These are phyloP conservation scores for Cicer arietinum DNA, from an alignment of 306 rosid genomes.

Conservation along the genomic window DNA sequence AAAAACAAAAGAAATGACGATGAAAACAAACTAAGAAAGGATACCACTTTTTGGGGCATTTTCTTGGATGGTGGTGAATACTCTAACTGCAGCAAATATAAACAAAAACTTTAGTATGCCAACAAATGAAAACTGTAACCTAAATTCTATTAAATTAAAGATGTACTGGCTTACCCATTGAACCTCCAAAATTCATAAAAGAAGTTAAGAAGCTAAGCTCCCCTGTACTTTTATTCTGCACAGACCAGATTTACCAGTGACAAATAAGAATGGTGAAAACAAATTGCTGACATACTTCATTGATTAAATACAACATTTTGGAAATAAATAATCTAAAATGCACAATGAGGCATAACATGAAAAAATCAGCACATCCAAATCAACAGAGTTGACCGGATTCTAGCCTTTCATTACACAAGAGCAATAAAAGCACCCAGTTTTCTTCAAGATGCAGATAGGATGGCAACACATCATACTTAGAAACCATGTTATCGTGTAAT, in stretches of 20 bases:
- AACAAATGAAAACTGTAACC: conserved; percentile 32
- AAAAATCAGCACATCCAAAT: conserved; percentile 37
- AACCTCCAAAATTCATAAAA: conserved; percentile 89
- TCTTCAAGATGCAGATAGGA: conserved; percentile 27
- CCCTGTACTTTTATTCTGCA: conserved; percentile 93
- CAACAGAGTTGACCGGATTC: conserved; percentile 33
- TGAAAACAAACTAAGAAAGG: conserved; percentile 44
- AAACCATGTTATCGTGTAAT: conserved; percentile 25
- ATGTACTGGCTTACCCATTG: conserved; percentile 70
- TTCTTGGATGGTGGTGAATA: conserved; percentile 94
- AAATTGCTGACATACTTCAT: conserved; percentile 33
- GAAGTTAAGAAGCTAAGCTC: conserved; percentile 97
- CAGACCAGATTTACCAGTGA: conserved; percentile 46
- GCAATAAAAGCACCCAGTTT: conserved; percentile 35
- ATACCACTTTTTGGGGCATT: conserved; percentile 86
- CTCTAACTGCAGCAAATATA: conserved; percentile 73
- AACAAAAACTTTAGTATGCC: conserved; percentile 17
- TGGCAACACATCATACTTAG: conserved; percentile 21
- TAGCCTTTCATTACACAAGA: conserved; percentile 3
- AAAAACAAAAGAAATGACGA: conserved; percentile 27
- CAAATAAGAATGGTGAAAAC: conserved; percentile 39
- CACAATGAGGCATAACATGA: conserved; percentile 29
- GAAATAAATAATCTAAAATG: neutral
- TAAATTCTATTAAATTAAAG: conserved; percentile 2
- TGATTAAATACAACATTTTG: conserved; percentile 13